phyloP scores from a whole-genome alignment of 2,329 filamentous ascomycete genomes.

The Chaetomium sp. region DNA sequence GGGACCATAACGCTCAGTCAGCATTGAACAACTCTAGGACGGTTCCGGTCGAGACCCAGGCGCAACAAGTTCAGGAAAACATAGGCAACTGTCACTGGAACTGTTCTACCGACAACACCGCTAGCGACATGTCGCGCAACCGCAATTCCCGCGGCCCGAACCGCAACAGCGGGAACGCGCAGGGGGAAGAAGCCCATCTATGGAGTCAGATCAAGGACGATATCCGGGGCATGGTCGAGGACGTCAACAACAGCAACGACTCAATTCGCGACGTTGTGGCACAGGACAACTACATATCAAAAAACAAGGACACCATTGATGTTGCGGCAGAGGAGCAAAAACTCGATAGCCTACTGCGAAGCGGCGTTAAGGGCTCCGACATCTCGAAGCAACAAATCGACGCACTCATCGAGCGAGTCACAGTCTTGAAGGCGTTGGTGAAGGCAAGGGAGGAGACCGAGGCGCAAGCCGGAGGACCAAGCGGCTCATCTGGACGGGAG shows the following conservation, averaged over 20 bases:
- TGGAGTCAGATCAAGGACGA: slow-evolving; percentile 38
- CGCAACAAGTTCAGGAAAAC: not conserved
- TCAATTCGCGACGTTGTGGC: slow-evolving; percentile 33
- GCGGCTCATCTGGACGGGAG: slow-evolving; percentile 20
- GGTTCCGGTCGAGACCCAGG: too few relatives aligned
- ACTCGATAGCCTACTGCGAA: slow-evolving; percentile 26
- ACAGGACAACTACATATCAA: slow-evolving; percentile 35
- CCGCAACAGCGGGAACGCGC: slow-evolving; percentile 34
- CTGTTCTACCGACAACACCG: not conserved
- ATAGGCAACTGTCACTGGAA: not conserved
- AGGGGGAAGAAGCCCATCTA: slow-evolving; percentile 37
- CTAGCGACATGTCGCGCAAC: slow-evolving; percentile 24
- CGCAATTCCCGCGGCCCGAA: slow-evolving; percentile 28
- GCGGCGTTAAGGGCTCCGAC: slow-evolving; percentile 28
- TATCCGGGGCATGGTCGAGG: slow-evolving; percentile 29
- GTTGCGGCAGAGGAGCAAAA: slow-evolving; percentile 23
- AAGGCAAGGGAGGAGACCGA: slow-evolving; percentile 36
- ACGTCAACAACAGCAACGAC: slow-evolving; percentile 36
- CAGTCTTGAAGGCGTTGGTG: slow-evolving; percentile 34
- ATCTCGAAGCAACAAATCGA: slow-evolving; percentile 30
- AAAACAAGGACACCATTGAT: slow-evolving; percentile 32
- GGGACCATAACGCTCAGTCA: too few relatives aligned
- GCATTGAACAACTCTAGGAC: too few relatives aligned
- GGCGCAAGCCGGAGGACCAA: slow-evolving; percentile 18
- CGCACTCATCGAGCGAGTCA: slow-evolving; percentile 33